A percentile compares a stretch with the other conserved stretches of the same genome.
Conservation (phyloP, 108 stramenopile genomes). For the Cyclotella baltica region DNA sequence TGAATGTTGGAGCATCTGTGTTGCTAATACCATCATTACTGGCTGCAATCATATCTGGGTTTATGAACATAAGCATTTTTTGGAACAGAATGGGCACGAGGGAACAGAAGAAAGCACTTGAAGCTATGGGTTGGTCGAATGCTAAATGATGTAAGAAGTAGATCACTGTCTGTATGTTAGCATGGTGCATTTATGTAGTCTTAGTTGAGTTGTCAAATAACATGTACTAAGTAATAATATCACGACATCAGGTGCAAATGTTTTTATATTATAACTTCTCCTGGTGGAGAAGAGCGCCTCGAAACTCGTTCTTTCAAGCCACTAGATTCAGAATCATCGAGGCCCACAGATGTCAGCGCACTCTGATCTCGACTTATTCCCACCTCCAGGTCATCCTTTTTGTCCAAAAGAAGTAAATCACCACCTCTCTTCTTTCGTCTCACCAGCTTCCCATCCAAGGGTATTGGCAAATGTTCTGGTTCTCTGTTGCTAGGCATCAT, state of each 20-base stretch:
- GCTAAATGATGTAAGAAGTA: too few species aligned
- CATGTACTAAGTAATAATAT: too few species aligned
- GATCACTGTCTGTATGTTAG: too few species aligned
- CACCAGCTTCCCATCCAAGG: slow-evolving; percentile 62
- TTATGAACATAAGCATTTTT: slow-evolving; percentile 67
- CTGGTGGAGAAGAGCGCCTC: background rate
- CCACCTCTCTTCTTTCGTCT: slow-evolving; percentile 31
- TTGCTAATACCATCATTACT: slow-evolving; percentile 65
- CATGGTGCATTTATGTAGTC: too few species aligned
- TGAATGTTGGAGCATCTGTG: slow-evolving; percentile 54
- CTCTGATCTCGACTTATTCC: background rate
- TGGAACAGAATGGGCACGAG: slow-evolving; percentile 57
- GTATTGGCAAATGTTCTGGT: slow-evolving; percentile 88
- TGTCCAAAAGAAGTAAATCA: background rate
- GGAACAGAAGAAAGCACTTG: slow-evolving; percentile 46
- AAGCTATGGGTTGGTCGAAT: slow-evolving; percentile 43
- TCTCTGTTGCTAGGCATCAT: slow-evolving; percentile 75
- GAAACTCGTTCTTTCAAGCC: background rate
- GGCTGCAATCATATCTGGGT: slow-evolving; percentile 65
- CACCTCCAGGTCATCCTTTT: slow-evolving; percentile 16
- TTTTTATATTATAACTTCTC: slow-evolving; percentile 1
- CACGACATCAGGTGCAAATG: background rate
- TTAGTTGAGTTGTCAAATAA: too few species aligned
- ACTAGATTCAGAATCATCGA: background rate
- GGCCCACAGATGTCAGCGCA: background rate